These are phyloP conservation scores for Raphanus sativus DNA, from an alignment of 345 rosid genomes.

Conservation along the genomic window DNA sequence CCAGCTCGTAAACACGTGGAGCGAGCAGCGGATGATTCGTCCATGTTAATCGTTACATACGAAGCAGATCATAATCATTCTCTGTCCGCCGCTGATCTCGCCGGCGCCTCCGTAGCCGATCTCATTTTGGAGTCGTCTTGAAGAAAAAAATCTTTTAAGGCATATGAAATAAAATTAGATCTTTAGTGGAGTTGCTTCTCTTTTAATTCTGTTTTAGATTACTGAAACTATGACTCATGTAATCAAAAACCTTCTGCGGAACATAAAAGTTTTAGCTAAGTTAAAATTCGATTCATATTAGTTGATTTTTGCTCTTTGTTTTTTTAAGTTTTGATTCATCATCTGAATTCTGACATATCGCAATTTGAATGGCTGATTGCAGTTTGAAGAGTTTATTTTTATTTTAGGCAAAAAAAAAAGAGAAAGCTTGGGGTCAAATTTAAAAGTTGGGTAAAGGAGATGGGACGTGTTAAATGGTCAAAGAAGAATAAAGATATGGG, in stretches of 20 bases:
- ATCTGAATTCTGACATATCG: background rate
- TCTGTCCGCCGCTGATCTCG: slow-evolving; percentile 59
- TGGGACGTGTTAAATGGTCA: slow-evolving; percentile 28
- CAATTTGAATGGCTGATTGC: background rate
- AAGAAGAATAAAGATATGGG: slow-evolving; percentile 11
- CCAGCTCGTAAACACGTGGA: slow-evolving; percentile 98
- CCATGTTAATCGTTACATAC: slow-evolving; percentile 82
- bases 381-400: background rate
- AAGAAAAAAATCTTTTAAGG: background rate
- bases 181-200: slow-evolving; percentile 1
- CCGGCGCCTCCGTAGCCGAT: slow-evolving; percentile 44
- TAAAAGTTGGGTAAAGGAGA: slow-evolving; percentile 20
- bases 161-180: slow-evolving; percentile 16
- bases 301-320: background rate
- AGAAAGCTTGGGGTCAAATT: slow-evolving; percentile 1
- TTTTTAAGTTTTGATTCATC: background rate
- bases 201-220: background rate
- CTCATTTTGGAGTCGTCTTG: slow-evolving; percentile 87
- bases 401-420: background rate
- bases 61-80: slow-evolving; percentile 92
- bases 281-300: background rate
- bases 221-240: slow-evolving; percentile 20
- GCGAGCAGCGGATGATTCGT: slow-evolving; percentile 79
- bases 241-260: slow-evolving; percentile 15
- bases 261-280: background rate